Evolutionary conservation across 208 protist species (phyloP).

Genomic region (Leishmania lainsoni): DNA sequence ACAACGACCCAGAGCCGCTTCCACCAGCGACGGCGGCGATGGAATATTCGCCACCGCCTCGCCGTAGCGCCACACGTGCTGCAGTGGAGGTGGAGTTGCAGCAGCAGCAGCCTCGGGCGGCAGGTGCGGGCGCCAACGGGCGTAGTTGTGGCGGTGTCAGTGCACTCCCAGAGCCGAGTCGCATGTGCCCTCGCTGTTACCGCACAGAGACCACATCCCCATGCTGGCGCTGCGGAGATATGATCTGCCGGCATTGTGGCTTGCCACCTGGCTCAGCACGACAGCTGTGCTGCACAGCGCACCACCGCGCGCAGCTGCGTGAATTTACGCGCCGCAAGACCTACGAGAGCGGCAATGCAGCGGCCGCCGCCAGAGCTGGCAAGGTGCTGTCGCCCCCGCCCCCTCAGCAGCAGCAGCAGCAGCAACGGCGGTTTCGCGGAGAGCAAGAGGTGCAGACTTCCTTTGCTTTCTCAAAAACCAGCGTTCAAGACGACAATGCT

Average conservation of each 20-base stretch:
- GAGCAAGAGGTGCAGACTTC: constrained; percentile 34
- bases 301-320: constrained; percentile 33
- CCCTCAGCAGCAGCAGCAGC: constrained; percentile 8
- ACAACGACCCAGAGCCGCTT: constrained; percentile 30
- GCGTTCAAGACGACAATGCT: not conserved
- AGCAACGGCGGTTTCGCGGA: not conserved
- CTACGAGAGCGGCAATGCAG: not conserved
- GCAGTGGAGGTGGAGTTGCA: not conserved
- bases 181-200: constrained; percentile 45
- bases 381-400: not conserved
- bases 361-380: not conserved
- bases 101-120: not conserved
- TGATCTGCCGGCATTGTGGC: constrained; percentile 65
- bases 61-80: constrained; percentile 24
- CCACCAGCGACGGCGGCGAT: not conserved
- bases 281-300: constrained; percentile 44
- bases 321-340: constrained; percentile 9
- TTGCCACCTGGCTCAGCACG: constrained; percentile 20
- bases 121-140: not conserved
- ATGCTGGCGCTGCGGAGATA: constrained; percentile 48
- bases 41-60: constrained; percentile 19
- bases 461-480: constrained; percentile 9
- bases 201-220: constrained; percentile 44
- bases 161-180: constrained; percentile 26
- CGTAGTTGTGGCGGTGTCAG: constrained; percentile 2